These are phyloP conservation scores for Ettlia oleoabundans DNA, from an alignment of 139 green algal species.

Conservation along the genomic window DNA sequence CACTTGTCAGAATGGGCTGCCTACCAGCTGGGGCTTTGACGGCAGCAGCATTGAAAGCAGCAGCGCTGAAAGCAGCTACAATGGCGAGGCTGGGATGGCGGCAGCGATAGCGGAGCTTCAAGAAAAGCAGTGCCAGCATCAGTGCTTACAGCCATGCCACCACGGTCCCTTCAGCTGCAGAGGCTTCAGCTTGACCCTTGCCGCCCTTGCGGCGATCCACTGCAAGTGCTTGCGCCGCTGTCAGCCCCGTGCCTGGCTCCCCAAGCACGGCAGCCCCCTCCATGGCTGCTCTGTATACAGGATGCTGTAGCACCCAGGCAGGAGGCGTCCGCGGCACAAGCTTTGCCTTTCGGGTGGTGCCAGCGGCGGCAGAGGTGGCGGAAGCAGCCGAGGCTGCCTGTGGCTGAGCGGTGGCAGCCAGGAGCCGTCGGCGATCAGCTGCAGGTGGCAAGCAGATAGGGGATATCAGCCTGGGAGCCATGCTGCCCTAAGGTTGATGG, in stretches of 20 bases:
- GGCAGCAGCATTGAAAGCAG: too few relatives aligned
- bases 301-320: not conserved
- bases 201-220: not conserved
- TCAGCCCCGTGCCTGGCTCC: not conserved
- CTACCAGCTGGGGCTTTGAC: too few relatives aligned
- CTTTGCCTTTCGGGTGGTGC: not conserved
- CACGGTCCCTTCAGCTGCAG: not conserved
- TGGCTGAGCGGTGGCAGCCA: not conserved
- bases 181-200: too few relatives aligned
- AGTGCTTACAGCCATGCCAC: conserved; percentile 2
- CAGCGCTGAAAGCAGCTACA: too few relatives aligned
- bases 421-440: not conserved
- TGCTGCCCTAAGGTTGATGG: not conserved
- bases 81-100: too few relatives aligned
- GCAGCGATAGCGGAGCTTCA: too few relatives aligned
- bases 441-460: not conserved
- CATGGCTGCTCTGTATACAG: not conserved
- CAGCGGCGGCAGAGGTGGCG: not conserved
- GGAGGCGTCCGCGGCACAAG: not conserved
- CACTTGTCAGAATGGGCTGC: too few relatives aligned
- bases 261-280: not conserved
- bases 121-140: too few relatives aligned
- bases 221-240: not conserved
- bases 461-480: not conserved
- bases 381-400: not conserved